A percentile compares a stretch with the other conserved stretches of the same genome.
phyloP scores from a whole-genome alignment of 306 rosid genomes.

The Trifolium pratense region DNA sequence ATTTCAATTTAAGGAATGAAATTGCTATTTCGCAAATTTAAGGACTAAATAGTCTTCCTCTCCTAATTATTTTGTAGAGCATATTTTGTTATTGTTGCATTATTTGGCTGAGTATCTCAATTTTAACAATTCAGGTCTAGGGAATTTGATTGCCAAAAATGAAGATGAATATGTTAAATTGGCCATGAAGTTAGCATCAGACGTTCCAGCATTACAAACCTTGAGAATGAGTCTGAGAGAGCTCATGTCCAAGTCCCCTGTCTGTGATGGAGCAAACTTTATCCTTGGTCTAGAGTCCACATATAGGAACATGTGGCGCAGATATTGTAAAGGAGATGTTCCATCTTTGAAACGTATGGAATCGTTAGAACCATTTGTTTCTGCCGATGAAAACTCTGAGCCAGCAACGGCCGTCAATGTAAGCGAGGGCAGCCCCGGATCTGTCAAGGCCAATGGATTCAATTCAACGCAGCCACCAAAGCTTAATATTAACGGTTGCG shows the following conservation, averaged over 20 bases:
- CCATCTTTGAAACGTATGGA: conserved; percentile 75
- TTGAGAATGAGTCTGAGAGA: conserved; percentile 85
- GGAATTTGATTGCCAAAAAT: conserved; percentile 69
- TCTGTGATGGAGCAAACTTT: conserved; percentile 82
- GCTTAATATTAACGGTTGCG: conserved; percentile 41
- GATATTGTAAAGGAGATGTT: conserved; percentile 90
- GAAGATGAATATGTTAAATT: conserved; percentile 88
- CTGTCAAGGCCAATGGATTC: conserved; percentile 70
- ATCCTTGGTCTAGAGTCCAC: conserved; percentile 67
- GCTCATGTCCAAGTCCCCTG: conserved; percentile 81
- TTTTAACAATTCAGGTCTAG: conserved; percentile 62
- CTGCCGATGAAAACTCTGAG: conserved; percentile 39
- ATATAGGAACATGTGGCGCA: conserved; percentile 81
- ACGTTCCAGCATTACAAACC: conserved; percentile 71
- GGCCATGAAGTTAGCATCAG: conserved; percentile 88
- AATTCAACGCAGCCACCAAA: conserved; percentile 42
- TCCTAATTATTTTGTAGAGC: not conserved
- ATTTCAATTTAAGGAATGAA: too few species aligned
- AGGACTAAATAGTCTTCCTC: not conserved
- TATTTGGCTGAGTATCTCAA: conserved; percentile 28
- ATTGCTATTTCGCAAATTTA: too few species aligned
- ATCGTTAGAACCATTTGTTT: conserved; percentile 50
- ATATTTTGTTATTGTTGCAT: conserved; percentile 9
- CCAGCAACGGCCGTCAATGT: conserved; percentile 37
- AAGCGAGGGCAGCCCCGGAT: conserved; percentile 53